Evolutionary conservation across 2,329 filamentous ascomycete genomes (phyloP), one percentile per base, ranked within the genome.

Genomic region (Fusarium zealandicum): DNA sequence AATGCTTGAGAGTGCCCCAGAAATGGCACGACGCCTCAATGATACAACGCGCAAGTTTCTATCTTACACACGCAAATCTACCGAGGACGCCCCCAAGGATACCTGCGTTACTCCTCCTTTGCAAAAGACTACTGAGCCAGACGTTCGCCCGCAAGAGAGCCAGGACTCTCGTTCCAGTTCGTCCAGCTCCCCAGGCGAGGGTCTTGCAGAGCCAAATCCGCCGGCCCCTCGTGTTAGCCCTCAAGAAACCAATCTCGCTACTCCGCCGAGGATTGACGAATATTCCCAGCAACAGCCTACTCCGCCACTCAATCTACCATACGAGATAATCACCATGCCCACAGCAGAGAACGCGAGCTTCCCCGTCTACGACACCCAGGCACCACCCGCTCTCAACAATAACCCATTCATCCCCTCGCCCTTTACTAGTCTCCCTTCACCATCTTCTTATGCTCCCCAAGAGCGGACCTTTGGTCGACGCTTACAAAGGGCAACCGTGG

Each of bases 401-500:
- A 56, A 62, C 14, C 42, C 59, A 4, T 46, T 55, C 43, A 40
- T 37, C 13, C 53, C 53, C 3, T 62, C 69, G 7, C 67, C 72
- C 3, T 76, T 74, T 32, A 68, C 70, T 6, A 59, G 72, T 1
- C 69, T 82, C 13, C 72, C 77, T 1, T 58, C 75, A 1, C 81
- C 83, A 1, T 75, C 70, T 17, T 85, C 84, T 0, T 87, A 87
- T 68, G 80, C 84, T 9, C 81, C 82, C 51, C 78, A 84, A 20
- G 90, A 93, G 69, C 75, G 78, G 2, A 86, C 82, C 1, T 93
- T 96, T 63, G 85, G 86, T 10, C 84, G 90, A 7, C 82, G 88
- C 5, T 76, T 96, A 5, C 88, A 90, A 41, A 83, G 90, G 35
- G 79, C 79, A 46, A 80, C 85, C 3, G 63, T 87, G 1, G 90